Conservation (phyloP, 768 basidiomycete genomes). For the Chalciporus chontae region DNA sequence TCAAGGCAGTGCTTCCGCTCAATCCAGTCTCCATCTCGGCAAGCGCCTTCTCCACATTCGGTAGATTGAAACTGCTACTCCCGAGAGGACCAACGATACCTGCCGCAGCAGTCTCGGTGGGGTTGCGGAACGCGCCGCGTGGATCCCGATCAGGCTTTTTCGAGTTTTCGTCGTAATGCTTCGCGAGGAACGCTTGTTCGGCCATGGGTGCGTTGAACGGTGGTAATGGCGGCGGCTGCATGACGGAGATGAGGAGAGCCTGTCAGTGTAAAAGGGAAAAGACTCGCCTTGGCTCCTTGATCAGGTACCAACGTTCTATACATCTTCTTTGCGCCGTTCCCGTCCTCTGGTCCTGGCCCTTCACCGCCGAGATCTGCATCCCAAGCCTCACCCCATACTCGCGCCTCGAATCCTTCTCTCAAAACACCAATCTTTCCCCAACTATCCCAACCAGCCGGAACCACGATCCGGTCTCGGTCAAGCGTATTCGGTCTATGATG, state of each 20-base stretch:
- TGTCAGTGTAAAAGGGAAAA: not conserved
- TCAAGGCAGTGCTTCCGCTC: slow-evolving; percentile 30
- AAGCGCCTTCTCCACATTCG: slow-evolving; percentile 84
- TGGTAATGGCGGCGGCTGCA: slow-evolving; percentile 61
- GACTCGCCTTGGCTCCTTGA: slow-evolving; percentile 64
- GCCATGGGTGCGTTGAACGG: slow-evolving; percentile 78
- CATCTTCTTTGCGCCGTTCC: slow-evolving; percentile 57
- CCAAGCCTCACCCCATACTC: slow-evolving; percentile 75
- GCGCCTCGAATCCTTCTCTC: slow-evolving; percentile 88
- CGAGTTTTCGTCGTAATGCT: slow-evolving; percentile 88
- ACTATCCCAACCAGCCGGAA: slow-evolving; percentile 97
- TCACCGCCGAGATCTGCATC: slow-evolving; percentile 61
- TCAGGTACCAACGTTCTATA: slow-evolving; percentile 74
- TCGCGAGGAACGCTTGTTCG: slow-evolving; percentile 88
- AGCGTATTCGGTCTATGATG: slow-evolving; percentile 83
- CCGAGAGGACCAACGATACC: slow-evolving; percentile 94
- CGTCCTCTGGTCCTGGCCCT: slow-evolving; percentile 37
- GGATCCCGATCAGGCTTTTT: slow-evolving; percentile 91
- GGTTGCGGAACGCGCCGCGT: slow-evolving; percentile 80
- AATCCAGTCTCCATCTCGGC: slow-evolving; percentile 79
- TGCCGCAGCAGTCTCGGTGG: slow-evolving; percentile 51
- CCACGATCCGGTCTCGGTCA: slow-evolving; percentile 87
- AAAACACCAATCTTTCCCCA: slow-evolving; percentile 94
- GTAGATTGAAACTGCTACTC: slow-evolving; percentile 79
- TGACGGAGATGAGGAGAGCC: not conserved